These are phyloP conservation scores for Chlamydomonas sphaeroides DNA, from an alignment of 139 green algal genomes.

Conservation along the genomic window DNA sequence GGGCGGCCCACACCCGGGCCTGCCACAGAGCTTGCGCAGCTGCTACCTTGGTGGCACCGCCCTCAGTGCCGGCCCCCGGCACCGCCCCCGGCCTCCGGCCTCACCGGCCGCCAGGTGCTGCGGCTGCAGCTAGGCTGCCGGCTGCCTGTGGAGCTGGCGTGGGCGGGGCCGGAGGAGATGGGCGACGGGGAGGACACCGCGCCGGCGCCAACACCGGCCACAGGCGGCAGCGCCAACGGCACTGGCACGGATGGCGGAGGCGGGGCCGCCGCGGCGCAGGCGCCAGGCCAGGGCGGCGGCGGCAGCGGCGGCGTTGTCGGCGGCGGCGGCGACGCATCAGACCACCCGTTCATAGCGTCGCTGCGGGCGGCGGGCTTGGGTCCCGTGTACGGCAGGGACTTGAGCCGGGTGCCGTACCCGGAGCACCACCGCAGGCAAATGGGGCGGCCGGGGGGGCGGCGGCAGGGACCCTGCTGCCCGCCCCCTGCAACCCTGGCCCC, in stretches of 20 bases:
- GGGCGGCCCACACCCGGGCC: not conserved
- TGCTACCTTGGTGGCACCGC: not conserved
- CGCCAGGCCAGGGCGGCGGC: not conserved
- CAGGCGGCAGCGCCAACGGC: not conserved
- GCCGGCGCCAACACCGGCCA: not conserved
- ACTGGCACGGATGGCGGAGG: not conserved
- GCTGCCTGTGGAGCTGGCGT: constrained; percentile 16
- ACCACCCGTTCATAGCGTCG: not conserved
- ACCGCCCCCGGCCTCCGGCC: not conserved
- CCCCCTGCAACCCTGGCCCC: too few relatives aligned
- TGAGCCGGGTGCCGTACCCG: constrained; percentile 19
- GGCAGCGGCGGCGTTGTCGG: not conserved
- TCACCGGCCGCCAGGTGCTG: not conserved
- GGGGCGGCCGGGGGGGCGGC: too few relatives aligned
- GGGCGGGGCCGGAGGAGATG: not conserved
- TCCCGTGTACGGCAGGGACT: constrained; percentile 23
- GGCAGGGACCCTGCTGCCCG: too few relatives aligned
- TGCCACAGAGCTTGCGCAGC: not conserved
- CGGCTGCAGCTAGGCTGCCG: constrained; percentile 1
- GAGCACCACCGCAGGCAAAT: constrained; percentile 15
- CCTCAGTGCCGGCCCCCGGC: not conserved
- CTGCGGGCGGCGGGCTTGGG: constrained; percentile 12
- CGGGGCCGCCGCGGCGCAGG: too few relatives aligned
- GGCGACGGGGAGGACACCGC: too few relatives aligned
- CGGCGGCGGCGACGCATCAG: not conserved